Base-by-base conservation (phyloP, 768 basidiomycete genomes). In the Boletus tomentosulus region DNA sequence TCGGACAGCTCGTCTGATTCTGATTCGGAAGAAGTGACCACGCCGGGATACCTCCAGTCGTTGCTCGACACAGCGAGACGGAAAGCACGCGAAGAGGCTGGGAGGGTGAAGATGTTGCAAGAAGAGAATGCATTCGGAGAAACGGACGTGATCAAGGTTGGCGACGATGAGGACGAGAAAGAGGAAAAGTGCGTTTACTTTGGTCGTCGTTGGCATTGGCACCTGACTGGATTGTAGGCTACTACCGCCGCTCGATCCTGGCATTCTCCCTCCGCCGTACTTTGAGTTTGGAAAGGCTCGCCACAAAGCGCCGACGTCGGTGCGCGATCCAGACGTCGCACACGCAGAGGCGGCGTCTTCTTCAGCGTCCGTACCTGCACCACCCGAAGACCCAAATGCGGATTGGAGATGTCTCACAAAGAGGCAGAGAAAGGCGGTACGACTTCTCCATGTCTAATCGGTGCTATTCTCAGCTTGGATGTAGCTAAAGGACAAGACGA, bases 341-440 rank as follows among this genome's bases (percentile, higher is more conserved):
- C 71, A 68, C 2, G 77, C 76, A 11, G 77, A 80, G 68, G 73
- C 73, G 54, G 78, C 79, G 9, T 73, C 79, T n/a, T 76, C 81
- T 12, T 76, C 75, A 22, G 70, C 63, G 22, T 69, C 72, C 38
- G 72, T 69, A 6, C 89, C 86, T 43, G 77, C 80, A 30, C 81
- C 84, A 5, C 89, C 87, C 34, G 68, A 78, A 48, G 82, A 81
- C 16, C 84, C 85, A 15, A 78, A 81, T 12, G 76, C 78, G 42
- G 81, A 80, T 35, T 87, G 87, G 43, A 84, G 83, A 65, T 78
- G 80, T 8, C 68, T 90, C 42, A 92, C 86, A 13, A 90, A 83
- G 65, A 86, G 78, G 59, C 76, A 89, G 67, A 79, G 76, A 69
- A 89, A 85, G 70, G 84, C 81, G 58, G 89, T 90, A 60, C 43